Base-by-base conservation (phyloP, 306 rosid genomes). In the Ceratonia siliqua region DNA sequence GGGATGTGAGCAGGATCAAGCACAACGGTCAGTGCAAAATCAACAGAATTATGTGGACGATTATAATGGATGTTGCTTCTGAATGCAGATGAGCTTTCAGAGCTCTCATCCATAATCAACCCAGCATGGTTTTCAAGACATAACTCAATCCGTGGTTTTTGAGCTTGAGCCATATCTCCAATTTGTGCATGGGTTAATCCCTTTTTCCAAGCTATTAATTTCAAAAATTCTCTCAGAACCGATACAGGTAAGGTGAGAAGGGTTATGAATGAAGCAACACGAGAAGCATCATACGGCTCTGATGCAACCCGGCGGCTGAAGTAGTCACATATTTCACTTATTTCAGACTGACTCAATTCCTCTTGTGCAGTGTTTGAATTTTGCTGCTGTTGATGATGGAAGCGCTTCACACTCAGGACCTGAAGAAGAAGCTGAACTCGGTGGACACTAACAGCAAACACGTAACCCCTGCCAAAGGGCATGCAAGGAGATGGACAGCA, bases 241-340 rank as follows among this genome's bases (percentile, higher is more conserved):
- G 98, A 84, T 74, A 95, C 86, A 13, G 99, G 99, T 68, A 95
- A 84, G 67, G 99, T 95, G 73, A 95, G 96, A 84, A 95, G 97
- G 46, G 98, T 95, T 68, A 95, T 92, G 87, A 92, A 95, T 21
- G 99, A 95, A 46, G 99, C 99, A 76, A 95, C 99, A 42, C 99
- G 97, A 59, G 98, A 95, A 49, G 99, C 99, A 81, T 95, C 99
- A 45, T 95, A 95, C 4, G 99, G 99, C 88, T 95, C 99, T 17
- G 99, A 92, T 52, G 99, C 99, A 75, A 92, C 99, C 27, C 99
- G 97, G 18, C 99, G 98, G 79, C 99, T 92, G 77, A 95, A 95
- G 81, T 95, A 95, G 77, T 95, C 99, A 68, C 99, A 95, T 64
- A 95, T 95, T 83, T 95, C 99, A 61, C 89, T 84, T 62, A 92